phyloP scores from a whole-genome alignment of 2,329 filamentous ascomycete genomes.

The Karstenula rhodostoma region DNA sequence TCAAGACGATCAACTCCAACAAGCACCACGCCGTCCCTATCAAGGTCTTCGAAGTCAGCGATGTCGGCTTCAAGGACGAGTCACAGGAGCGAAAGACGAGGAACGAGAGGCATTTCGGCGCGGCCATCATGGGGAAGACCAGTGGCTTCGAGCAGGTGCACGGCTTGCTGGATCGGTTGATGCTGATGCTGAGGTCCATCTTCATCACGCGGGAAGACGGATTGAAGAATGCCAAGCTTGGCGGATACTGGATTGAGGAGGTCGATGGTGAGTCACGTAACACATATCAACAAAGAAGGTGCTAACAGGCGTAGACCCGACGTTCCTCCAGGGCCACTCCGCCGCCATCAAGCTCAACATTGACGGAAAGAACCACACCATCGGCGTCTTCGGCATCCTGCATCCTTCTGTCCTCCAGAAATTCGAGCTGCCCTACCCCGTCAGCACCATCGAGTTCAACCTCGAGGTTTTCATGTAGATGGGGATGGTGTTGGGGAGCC shows the following conservation, averaged over 20 bases:
- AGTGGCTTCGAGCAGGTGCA: slow-evolving; percentile 96
- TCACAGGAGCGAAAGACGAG: slow-evolving; percentile 80
- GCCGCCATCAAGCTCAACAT: slow-evolving; percentile 83
- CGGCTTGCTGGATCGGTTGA: slow-evolving; percentile 87
- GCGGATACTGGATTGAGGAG: slow-evolving; percentile 92
- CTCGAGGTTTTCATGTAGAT: slow-evolving; percentile 85
- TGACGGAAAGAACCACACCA: slow-evolving; percentile 74
- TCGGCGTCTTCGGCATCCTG: slow-evolving; percentile 92
- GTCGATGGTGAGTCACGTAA: slow-evolving; percentile 70
- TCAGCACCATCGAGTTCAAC: slow-evolving; percentile 93
- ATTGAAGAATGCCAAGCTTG: slow-evolving; percentile 65
- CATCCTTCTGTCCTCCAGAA: slow-evolving; percentile 93
- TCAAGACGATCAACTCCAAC: slow-evolving; percentile 95
- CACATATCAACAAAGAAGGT: not conserved
- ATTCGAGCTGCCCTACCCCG: slow-evolving; percentile 90
- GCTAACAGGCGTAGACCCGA: slow-evolving; percentile 66
- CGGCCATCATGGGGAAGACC: slow-evolving; percentile 92
- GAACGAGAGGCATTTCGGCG: slow-evolving; percentile 96
- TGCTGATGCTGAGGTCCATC: slow-evolving; percentile 87
- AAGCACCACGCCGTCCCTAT: slow-evolving; percentile 87
- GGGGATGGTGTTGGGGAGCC: slow-evolving; percentile 6
- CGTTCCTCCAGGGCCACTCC: slow-evolving; percentile 90
- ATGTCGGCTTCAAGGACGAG: slow-evolving; percentile 90
- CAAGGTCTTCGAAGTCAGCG: slow-evolving; percentile 90
- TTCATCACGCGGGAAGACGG: slow-evolving; percentile 79